A percentile compares a stretch with the other conserved stretches of the same genome.
These are phyloP conservation scores for Ulmus americana DNA, from an alignment of 331 rosid genomes.

Conservation along the genomic window DNA sequence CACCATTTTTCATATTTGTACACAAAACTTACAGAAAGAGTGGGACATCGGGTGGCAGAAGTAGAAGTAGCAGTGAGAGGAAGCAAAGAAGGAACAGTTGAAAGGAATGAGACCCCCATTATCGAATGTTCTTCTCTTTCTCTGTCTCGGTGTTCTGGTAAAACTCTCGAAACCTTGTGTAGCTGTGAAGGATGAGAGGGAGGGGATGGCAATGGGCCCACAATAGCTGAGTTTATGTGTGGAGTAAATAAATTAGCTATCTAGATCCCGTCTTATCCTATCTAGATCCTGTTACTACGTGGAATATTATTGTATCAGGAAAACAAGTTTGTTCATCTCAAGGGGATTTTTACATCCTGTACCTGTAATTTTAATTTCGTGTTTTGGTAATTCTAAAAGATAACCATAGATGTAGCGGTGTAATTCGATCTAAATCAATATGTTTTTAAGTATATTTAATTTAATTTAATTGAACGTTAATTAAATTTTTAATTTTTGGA, in stretches of 20 bases:
- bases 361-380: no score
- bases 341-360: no score
- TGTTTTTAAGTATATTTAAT: no score
- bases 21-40: slow-evolving; percentile 43
- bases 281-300: slow-evolving; percentile 3
- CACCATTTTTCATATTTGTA: background rate
- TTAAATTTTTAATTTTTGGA: no score
- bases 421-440: no score
- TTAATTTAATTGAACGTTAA: no score
- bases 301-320: no score
- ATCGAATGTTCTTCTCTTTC: background rate
- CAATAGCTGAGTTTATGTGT: slow-evolving; percentile 19
- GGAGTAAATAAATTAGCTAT: slow-evolving; percentile 14
- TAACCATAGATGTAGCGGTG: no score
- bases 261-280: slow-evolving; percentile 38
- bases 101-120: slow-evolving; percentile 80
- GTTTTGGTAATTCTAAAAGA: no score
- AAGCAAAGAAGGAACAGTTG: slow-evolving; percentile 44
- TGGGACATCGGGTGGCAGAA: slow-evolving; percentile 33
- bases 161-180: background rate
- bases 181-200: background rate
- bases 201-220: background rate
- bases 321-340: no score
- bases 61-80: slow-evolving; percentile 24
- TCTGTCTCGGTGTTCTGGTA: background rate